Evolutionary conservation across 2,329 filamentous ascomycete genomes (phyloP).

Genomic region (Fusarium nygamai): DNA sequence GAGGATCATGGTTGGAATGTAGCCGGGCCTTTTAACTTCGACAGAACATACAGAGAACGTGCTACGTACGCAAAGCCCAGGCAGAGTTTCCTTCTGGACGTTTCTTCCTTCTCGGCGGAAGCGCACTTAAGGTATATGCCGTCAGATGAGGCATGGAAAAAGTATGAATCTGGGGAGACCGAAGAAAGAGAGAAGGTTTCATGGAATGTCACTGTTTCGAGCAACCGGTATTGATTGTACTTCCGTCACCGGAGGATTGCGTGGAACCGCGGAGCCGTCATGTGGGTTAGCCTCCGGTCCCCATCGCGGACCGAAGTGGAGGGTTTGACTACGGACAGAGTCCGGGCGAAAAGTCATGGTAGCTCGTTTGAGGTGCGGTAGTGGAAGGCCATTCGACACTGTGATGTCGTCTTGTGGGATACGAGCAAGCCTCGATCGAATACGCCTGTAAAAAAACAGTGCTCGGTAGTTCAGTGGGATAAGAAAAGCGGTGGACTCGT

Average conservation of each 20-base stretch:
- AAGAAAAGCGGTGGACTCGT: neutral
- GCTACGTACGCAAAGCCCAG: neutral
- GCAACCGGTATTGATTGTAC: slow-evolving; percentile 4
- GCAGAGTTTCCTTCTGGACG: slow-evolving; percentile 19
- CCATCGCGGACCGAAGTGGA: neutral
- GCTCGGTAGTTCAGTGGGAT: neutral
- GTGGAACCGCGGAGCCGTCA: neutral
- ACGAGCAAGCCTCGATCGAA: neutral
- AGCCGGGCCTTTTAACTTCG: slow-evolving; percentile 10
- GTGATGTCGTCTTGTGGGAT: neutral
- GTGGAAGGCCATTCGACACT: neutral
- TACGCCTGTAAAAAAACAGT: neutral
- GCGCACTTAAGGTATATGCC: neutral
- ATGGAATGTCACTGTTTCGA: slow-evolving; percentile 3
- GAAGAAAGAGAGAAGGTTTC: slow-evolving; percentile 13
- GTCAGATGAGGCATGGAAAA: neutral
- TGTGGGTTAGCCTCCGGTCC: neutral
- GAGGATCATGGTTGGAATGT: slow-evolving; percentile 18
- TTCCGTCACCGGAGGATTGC: neutral
- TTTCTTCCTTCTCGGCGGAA: slow-evolving; percentile 9
- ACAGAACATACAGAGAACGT: neutral
- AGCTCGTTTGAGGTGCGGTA: neutral
- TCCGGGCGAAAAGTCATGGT: neutral
- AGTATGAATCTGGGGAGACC: slow-evolving; percentile 8
- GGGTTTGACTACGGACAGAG: neutral